These are phyloP conservation scores for Exophiala alcalophila DNA, from an alignment of 2,329 filamentous ascomycete genomes.

Conservation along the genomic window DNA sequence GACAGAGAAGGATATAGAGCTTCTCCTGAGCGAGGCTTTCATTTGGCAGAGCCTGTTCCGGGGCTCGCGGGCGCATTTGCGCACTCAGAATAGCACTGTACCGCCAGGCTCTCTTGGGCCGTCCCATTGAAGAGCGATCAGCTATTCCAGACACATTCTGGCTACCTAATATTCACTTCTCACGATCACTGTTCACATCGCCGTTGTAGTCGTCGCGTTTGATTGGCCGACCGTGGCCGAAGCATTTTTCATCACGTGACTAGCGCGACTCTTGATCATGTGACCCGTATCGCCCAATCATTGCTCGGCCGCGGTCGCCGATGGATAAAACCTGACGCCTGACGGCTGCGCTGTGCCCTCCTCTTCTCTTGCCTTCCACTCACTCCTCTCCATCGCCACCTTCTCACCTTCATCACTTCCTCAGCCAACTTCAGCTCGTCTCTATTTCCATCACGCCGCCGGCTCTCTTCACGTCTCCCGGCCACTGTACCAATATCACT, in stretches of 20 bases:
- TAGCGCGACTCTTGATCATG: too few relatives aligned
- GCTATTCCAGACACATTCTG: too few relatives aligned
- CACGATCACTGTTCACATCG: too few relatives aligned
- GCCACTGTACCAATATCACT: not conserved
- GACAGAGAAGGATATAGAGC: conserved; percentile 97
- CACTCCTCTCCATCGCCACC: conserved; percentile 3
- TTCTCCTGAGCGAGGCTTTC: conserved; percentile 91
- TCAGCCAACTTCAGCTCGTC: not conserved
- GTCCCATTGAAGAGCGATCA: conserved; percentile 17
- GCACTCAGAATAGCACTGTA: conserved; percentile 35
- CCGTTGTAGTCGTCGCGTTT: too few relatives aligned
- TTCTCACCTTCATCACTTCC: not conserved
- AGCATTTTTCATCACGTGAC: too few relatives aligned
- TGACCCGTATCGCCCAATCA: too few relatives aligned
- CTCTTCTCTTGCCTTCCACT: not conserved
- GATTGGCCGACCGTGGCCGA: too few relatives aligned
- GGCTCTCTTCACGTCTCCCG: not conserved
- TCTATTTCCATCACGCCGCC: too few relatives aligned
- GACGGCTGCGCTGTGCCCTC: conserved; percentile 2
- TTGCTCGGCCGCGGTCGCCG: too few relatives aligned
- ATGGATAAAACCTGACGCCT: too few relatives aligned
- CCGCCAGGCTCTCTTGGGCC: conserved; percentile 28
- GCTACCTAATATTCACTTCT: too few relatives aligned
- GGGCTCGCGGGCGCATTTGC: conserved; percentile 85
- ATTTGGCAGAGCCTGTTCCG: conserved; percentile 99